Evolutionary conservation across 2,329 filamentous ascomycete species (phyloP).

Genomic region (Fusarium sp.): DNA sequence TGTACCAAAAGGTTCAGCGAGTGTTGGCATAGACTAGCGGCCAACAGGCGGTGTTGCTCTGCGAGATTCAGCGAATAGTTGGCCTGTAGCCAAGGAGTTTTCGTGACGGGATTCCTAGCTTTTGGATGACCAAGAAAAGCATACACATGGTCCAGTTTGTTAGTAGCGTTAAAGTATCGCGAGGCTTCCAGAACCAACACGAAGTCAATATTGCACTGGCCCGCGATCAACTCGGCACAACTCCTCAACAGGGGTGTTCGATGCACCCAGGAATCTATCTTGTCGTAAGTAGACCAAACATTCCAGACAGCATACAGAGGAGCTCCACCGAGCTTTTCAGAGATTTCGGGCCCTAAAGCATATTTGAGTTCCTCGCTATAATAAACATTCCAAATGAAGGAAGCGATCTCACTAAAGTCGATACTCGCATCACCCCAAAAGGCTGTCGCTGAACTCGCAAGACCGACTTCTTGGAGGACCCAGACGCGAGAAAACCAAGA

Average conservation of each 20-base stretch:
- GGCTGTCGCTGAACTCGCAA: slow-evolving; percentile 11
- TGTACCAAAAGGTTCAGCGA: slow-evolving; percentile 18
- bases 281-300: slow-evolving; percentile 22
- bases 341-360: background rate
- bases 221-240: background rate
- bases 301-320: slow-evolving; percentile 24
- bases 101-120: background rate
- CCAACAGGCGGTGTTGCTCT: slow-evolving; percentile 15
- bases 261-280: slow-evolving; percentile 15
- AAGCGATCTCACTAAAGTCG: slow-evolving; percentile 18
- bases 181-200: slow-evolving; percentile 25
- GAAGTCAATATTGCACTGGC: slow-evolving; percentile 14
- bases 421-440: slow-evolving; percentile 12
- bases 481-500: slow-evolving; percentile 23
- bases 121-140: slow-evolving; percentile 23
- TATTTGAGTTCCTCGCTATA: slow-evolving; percentile 1
- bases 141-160: slow-evolving; percentile 19
- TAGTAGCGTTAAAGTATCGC: slow-evolving; percentile 22
- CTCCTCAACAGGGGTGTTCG: background rate
- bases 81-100: slow-evolving; percentile 11
- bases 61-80: slow-evolving; percentile 11
- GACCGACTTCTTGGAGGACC: slow-evolving; percentile 15
- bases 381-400: slow-evolving; percentile 18
- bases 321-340: background rate
- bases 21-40: background rate